phyloP scores from a whole-genome alignment of 2,329 filamentous ascomycete species.

The Sporothrix schenckii region DNA sequence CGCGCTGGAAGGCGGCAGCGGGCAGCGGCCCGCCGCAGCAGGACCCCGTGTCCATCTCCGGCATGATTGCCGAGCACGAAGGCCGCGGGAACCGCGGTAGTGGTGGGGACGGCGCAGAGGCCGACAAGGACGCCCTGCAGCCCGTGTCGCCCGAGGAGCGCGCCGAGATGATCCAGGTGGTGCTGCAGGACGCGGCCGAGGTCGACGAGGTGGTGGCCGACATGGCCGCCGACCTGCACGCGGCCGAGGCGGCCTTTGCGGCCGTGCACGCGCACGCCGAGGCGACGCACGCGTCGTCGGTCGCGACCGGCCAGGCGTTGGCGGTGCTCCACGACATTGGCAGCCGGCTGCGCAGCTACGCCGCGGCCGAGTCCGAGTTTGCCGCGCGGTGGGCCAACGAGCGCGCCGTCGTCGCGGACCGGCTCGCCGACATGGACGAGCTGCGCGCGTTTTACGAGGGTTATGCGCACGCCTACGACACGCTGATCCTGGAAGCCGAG shows the following conservation, averaged over 20 bases:
- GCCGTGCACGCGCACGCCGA: conserved; percentile 66
- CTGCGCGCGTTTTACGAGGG: conserved; percentile 83
- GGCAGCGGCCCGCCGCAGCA: conserved; percentile 52
- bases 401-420: conserved; percentile 66
- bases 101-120: not conserved
- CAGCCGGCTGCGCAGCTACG: conserved; percentile 64
- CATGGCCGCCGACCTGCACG: conserved; percentile 72
- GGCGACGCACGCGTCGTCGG: conserved; percentile 57
- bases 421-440: conserved; percentile 74
- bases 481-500: conserved; percentile 80
- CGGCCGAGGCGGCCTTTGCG: conserved; percentile 73
- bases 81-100: conserved; percentile 41
- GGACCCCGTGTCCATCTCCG: conserved; percentile 62
- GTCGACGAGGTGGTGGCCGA: conserved; percentile 69
- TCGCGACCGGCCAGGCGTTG: conserved; percentile 65
- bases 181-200: conserved; percentile 70
- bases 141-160: conserved; percentile 76
- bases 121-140: conserved; percentile 61
- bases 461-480: conserved; percentile 82
- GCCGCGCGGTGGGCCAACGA: conserved; percentile 72
- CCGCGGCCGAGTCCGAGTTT: conserved; percentile 67
- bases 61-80: conserved; percentile 64
- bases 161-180: conserved; percentile 78
- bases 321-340: conserved; percentile 69
- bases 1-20: conserved; percentile 65